Evolutionary conservation across 2,329 filamentous ascomycete species (phyloP).

Genomic region (Trichoderma breve): DNA sequence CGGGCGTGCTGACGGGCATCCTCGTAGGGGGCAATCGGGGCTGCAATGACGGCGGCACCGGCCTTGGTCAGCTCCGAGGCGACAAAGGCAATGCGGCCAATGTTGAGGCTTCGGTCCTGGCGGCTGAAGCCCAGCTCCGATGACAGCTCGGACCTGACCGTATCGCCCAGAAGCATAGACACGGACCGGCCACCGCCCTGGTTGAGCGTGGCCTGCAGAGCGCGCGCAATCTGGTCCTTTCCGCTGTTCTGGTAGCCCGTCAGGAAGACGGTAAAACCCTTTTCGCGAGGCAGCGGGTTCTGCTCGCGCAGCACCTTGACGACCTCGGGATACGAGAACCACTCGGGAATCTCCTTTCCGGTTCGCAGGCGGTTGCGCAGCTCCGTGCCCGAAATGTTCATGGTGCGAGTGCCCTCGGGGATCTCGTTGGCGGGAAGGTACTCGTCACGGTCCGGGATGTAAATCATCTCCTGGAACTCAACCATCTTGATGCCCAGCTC

Average conservation of each 20-base stretch:
- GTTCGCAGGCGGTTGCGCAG: constrained; percentile 87
- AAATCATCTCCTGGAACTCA: constrained; percentile 99
- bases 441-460: constrained; percentile 94
- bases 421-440: constrained; percentile 94
- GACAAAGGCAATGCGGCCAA: constrained; percentile 93
- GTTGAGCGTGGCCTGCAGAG: constrained; percentile 94
- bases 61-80: constrained; percentile 90
- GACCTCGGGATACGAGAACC: constrained; percentile 99
- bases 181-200: constrained; percentile 95
- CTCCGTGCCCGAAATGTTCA: constrained; percentile 86
- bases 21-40: constrained; percentile 93
- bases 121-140: constrained; percentile 93
- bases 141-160: constrained; percentile 87
- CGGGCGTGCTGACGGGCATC: constrained; percentile 71
- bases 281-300: constrained; percentile 83
- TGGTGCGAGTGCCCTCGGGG: constrained; percentile 74
- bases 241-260: constrained; percentile 96
- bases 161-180: constrained; percentile 92
- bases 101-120: constrained; percentile 91
- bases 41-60: constrained; percentile 91
- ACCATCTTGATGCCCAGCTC: constrained; percentile 99
- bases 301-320: constrained; percentile 95
- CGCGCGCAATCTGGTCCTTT: constrained; percentile 94
- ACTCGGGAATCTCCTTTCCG: constrained; percentile 93
- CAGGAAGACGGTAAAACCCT: constrained; percentile 98